phyloP scores from a whole-genome alignment of 768 basidiomycete species.

The Suillus luteus region DNA sequence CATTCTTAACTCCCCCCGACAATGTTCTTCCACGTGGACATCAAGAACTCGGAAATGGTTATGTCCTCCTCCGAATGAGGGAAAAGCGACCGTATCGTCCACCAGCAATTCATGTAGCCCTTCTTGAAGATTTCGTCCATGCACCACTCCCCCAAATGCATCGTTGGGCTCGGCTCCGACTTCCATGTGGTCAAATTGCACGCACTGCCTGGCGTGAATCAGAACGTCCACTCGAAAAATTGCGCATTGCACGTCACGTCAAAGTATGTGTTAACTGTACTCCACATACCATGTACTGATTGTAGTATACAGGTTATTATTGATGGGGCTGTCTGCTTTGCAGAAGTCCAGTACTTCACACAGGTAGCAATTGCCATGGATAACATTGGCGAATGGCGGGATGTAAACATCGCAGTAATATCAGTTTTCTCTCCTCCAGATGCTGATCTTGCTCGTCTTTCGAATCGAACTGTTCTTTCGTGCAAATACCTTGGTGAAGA shows the following conservation, averaged over 20 bases:
- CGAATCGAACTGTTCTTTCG: slow-evolving; percentile 20
- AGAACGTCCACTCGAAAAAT: slow-evolving; percentile 16
- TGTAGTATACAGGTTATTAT: neutral
- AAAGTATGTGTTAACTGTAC: slow-evolving; percentile 29
- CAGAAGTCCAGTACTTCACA: slow-evolving; percentile 11
- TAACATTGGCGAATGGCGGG: slow-evolving; percentile 5
- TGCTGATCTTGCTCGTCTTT: slow-evolving; percentile 16
- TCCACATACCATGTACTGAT: neutral
- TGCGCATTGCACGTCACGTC: slow-evolving; percentile 33
- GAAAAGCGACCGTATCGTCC: slow-evolving; percentile 3
- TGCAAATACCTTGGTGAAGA: slow-evolving; percentile 25
- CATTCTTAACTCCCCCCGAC: slow-evolving; percentile 10
- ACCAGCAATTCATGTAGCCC: slow-evolving; percentile 2
- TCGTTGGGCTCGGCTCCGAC: slow-evolving; percentile 22
- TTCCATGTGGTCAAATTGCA: slow-evolving; percentile 28
- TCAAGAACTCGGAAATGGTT: slow-evolving; percentile 19
- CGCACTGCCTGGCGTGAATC: slow-evolving; percentile 32
- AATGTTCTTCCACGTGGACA: neutral
- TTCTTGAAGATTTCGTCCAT: neutral
- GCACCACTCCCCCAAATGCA: neutral
- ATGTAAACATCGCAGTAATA: slow-evolving; percentile 22
- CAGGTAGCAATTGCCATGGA: slow-evolving; percentile 19
- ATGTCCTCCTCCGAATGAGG: slow-evolving; percentile 15
- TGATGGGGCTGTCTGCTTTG: neutral
- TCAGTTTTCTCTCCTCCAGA: slow-evolving; percentile 25